Percentiles rank a stretch among this genome's conserved stretches.
phyloP scores from a whole-genome alignment of 257 asterid species.

The Capsicum pubescens region DNA sequence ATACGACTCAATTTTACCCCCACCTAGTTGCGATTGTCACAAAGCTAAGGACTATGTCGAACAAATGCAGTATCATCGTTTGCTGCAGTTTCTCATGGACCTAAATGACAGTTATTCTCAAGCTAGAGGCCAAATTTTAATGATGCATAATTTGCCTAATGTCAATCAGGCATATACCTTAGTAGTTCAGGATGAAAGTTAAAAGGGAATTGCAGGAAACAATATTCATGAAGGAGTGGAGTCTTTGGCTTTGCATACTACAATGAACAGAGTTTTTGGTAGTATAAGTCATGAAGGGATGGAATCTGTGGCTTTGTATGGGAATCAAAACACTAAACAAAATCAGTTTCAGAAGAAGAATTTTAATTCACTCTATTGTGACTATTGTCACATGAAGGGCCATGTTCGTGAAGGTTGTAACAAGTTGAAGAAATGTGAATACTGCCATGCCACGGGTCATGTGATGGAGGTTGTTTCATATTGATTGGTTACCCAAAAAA shows the following conservation, averaged over 20 bases:
- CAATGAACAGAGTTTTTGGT: neutral
- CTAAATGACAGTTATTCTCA: neutral
- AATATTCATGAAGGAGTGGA: neutral
- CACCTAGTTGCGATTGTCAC: neutral
- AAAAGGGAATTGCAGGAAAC: neutral
- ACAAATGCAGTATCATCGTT: neutral
- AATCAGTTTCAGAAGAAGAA: neutral
- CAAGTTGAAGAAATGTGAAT: too few relatives aligned
- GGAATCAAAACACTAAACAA: neutral
- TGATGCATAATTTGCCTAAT: neutral
- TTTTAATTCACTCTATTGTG: neutral
- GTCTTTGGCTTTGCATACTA: neutral
- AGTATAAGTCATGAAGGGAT: neutral
- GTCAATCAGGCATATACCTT: neutral
- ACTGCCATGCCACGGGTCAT: neutral
- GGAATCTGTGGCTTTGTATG: too few relatives aligned
- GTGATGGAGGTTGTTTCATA: too few relatives aligned
- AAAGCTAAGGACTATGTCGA: neutral
- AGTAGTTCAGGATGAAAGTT: neutral
- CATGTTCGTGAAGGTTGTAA: neutral
- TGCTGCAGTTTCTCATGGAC: neutral
- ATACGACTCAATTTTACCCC: neutral
- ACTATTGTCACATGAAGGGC: neutral
- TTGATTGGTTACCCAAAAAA: neutral
- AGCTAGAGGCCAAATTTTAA: neutral